These are phyloP conservation scores for Colletotrichum lindemuthianum DNA, from an alignment of 2,329 filamentous ascomycete species.

Conservation along the genomic window DNA sequence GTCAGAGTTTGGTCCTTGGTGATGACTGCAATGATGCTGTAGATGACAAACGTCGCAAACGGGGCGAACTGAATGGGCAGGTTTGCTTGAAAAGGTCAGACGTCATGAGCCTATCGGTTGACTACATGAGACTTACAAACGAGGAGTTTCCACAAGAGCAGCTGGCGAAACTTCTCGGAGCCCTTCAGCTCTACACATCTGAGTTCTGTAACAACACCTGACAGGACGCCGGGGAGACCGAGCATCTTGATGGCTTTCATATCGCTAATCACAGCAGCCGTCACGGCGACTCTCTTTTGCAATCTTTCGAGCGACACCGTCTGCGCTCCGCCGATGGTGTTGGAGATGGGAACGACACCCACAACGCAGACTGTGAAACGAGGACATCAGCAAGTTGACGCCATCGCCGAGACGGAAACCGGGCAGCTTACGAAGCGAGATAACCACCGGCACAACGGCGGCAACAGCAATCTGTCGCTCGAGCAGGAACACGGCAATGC, in stretches of 20 bases:
- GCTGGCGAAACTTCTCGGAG: constrained; percentile 38
- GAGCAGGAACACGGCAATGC: constrained; percentile 41
- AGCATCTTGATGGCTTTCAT: constrained; percentile 63
- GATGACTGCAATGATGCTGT: constrained; percentile 25
- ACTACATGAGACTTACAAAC: constrained; percentile 26
- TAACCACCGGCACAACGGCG: constrained; percentile 52
- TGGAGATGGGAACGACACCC: constrained; percentile 43
- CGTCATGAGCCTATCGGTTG: constrained; percentile 13
- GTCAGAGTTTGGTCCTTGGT: constrained; percentile 24
- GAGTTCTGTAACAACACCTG: constrained; percentile 33
- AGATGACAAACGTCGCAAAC: constrained; percentile 35
- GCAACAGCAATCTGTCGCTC: constrained; percentile 50
- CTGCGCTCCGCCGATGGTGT: constrained; percentile 43
- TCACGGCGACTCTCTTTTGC: constrained; percentile 58
- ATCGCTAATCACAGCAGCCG: constrained; percentile 55
- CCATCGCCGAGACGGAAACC: neutral
- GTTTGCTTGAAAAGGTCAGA: constrained; percentile 8
- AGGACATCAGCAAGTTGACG: neutral
- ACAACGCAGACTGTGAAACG: constrained; percentile 46
- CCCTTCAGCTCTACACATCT: constrained; percentile 37
- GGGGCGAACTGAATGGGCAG: constrained; percentile 16
- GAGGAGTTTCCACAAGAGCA: constrained; percentile 32
- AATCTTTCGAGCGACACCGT: constrained; percentile 60
- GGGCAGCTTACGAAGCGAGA: constrained; percentile 52
- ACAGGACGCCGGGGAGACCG: constrained; percentile 53